These are phyloP conservation scores for Talaromyces sp. DNA, from an alignment of 2,329 filamentous ascomycete genomes.

Conservation along the genomic window DNA sequence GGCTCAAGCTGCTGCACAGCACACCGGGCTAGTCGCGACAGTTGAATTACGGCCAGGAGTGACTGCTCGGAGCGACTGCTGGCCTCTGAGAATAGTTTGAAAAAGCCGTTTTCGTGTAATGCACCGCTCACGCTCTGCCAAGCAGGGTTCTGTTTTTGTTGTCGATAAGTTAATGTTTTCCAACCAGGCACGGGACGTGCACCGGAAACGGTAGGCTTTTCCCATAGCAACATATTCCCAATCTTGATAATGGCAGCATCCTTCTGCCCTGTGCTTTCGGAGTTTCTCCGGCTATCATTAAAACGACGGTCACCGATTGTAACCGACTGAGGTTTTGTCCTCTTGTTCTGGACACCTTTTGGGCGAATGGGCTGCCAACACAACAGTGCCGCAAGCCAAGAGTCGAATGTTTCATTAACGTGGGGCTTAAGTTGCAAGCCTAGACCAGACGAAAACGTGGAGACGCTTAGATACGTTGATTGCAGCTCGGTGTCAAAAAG, in stretches of 20 bases:
- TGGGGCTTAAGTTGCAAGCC: constrained; percentile 45
- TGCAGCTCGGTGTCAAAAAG: constrained; percentile 42
- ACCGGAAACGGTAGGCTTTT: constrained; percentile 58
- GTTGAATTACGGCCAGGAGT: constrained; percentile 74
- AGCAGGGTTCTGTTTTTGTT: constrained; percentile 55
- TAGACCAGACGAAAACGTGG: constrained; percentile 43
- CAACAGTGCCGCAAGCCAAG: constrained; percentile 47
- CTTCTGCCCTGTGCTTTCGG: constrained; percentile 51
- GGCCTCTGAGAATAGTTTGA: constrained; percentile 83
- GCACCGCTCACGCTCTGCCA: constrained; percentile 92
- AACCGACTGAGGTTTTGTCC: constrained; percentile 44
- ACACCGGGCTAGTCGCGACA: constrained; percentile 82
- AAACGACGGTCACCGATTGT: constrained; percentile 39
- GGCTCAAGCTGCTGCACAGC: constrained; percentile 86
- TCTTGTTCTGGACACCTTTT: constrained; percentile 46
- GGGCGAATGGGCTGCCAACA: constrained; percentile 49
- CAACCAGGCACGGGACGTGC: constrained; percentile 29
- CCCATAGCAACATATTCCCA: constrained; percentile 85
- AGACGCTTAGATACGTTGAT: constrained; percentile 43
- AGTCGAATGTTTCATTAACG: constrained; percentile 47
- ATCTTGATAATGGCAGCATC: constrained; percentile 89
- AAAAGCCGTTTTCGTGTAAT: constrained; percentile 87
- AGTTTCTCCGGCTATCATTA: constrained; percentile 40
- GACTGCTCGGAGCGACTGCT: constrained; percentile 53
- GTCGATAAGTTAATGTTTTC: constrained; percentile 49